These are phyloP conservation scores for Penicillium parvum DNA, from an alignment of 495 filamentous ascomycete species.

Conservation along the genomic window DNA sequence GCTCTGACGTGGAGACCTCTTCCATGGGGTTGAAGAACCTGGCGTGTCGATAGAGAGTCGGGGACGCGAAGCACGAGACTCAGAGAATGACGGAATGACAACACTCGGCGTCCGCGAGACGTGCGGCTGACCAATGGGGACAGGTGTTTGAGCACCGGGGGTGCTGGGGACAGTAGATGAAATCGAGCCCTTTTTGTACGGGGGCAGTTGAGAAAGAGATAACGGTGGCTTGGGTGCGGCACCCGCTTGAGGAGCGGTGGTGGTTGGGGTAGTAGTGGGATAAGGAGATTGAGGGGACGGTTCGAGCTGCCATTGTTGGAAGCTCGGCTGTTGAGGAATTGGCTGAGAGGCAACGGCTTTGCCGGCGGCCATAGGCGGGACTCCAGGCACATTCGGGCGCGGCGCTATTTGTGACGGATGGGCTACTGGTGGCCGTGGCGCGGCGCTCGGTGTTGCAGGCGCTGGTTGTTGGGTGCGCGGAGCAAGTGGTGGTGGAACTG, in stretches of 20 bases:
- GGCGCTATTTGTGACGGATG: conserved; percentile 28
- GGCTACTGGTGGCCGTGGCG: conserved; percentile 14
- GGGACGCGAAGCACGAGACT: conserved; percentile 27
- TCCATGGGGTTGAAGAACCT: conserved; percentile 48
- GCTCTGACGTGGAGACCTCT: conserved; percentile 34
- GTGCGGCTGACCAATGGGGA: conserved; percentile 17
- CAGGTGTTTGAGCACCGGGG: conserved; percentile 28
- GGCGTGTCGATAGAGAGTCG: conserved; percentile 42
- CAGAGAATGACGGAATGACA: conserved; percentile 23
- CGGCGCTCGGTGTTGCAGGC: conserved; percentile 18
- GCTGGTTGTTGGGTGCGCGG: conserved; percentile 18
- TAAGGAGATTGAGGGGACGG: conserved; percentile 36
- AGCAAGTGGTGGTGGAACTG: conserved; percentile 31
- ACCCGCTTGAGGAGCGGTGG: conserved; percentile 8
- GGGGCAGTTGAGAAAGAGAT: conserved; percentile 13
- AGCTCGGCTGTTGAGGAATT: conserved; percentile 30
- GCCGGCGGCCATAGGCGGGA: conserved; percentile 12
- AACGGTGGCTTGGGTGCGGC: conserved; percentile 17
- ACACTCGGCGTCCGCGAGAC: conserved; percentile 31
- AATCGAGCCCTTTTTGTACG: conserved; percentile 3
- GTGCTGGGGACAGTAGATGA: conserved; percentile 29
- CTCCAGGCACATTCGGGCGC: conserved; percentile 14
- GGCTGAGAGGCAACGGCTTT: conserved; percentile 19
- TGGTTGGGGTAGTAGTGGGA: conserved; percentile 24
- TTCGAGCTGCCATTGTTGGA: conserved; percentile 43